Conservation (phyloP, 2,329 filamentous ascomycete species). For the Exophiala oligosperma region DNA sequence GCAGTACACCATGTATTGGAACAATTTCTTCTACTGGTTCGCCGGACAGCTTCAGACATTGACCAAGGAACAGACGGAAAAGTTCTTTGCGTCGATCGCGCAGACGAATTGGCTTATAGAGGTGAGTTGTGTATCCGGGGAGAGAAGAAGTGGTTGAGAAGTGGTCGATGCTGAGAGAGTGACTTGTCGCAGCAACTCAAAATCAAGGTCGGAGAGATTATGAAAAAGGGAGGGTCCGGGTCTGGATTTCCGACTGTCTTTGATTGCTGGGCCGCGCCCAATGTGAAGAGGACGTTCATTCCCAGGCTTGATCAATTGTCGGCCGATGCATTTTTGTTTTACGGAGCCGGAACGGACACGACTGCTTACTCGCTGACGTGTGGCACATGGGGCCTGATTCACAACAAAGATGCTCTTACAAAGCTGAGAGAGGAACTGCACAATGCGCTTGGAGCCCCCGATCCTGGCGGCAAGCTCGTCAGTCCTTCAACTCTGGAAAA, state of each 20-base stretch:
- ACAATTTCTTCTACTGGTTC: slow-evolving; percentile 6
- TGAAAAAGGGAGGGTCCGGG: slow-evolving; percentile 9
- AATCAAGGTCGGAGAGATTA: slow-evolving; percentile 9
- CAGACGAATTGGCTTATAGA: slow-evolving; percentile 30
- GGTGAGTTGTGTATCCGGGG: background rate
- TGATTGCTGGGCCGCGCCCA: slow-evolving; percentile 24
- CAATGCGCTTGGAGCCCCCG: slow-evolving; percentile 3
- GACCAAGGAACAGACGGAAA: slow-evolving; percentile 7
- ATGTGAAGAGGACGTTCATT: slow-evolving; percentile 2
- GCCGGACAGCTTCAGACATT: slow-evolving; percentile 4
- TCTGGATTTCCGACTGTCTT: slow-evolving; percentile 21
- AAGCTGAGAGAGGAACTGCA: slow-evolving; percentile 16
- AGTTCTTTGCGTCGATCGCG: slow-evolving; percentile 6
- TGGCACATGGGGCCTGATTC: slow-evolving; percentile 15
- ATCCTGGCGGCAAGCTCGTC: background rate
- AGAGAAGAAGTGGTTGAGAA: background rate
- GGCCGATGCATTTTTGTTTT: slow-evolving; percentile 18
- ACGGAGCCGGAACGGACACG: slow-evolving; percentile 22
- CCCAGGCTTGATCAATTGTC: slow-evolving; percentile 7
- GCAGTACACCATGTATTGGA: slow-evolving; percentile 10
- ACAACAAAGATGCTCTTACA: slow-evolving; percentile 6
- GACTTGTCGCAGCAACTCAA: slow-evolving; percentile 21
- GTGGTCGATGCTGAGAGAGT: background rate
- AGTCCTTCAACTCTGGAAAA: slow-evolving; percentile 10
- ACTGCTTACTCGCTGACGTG: slow-evolving; percentile 18